Evolutionary conservation across 495 filamentous ascomycete genomes (phyloP).

Genomic region (Parathielavia hyrcaniae): DNA sequence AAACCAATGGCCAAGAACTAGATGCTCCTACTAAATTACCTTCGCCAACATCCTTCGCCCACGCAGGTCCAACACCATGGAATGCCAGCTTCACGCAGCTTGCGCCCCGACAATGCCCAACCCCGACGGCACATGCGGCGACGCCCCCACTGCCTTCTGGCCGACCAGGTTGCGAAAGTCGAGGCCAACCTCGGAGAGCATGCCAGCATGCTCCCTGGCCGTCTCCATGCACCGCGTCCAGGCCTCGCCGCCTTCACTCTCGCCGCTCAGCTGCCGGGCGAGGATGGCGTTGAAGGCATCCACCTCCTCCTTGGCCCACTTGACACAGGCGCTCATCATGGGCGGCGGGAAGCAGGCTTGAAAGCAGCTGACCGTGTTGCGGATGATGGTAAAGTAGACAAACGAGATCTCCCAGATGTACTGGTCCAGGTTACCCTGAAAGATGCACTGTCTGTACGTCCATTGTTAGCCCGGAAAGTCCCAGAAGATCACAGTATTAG

Average conservation of each 20-base stretch:
- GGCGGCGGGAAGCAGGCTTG: slow-evolving; percentile 79
- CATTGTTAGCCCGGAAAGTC: slow-evolving; percentile 28
- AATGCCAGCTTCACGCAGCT: neutral
- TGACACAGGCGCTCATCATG: slow-evolving; percentile 87
- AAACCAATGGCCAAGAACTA: too few species aligned
- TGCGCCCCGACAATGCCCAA: slow-evolving; percentile 32
- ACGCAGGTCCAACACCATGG: neutral
- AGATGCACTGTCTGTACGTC: slow-evolving; percentile 68
- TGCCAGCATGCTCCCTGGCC: slow-evolving; percentile 69
- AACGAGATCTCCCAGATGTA: slow-evolving; percentile 96
- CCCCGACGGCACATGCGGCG: slow-evolving; percentile 33
- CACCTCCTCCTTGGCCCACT: slow-evolving; percentile 90
- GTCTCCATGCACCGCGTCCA: slow-evolving; percentile 80
- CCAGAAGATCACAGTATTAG: too few species aligned
- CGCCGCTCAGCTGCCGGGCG: slow-evolving; percentile 71
- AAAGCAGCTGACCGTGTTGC: slow-evolving; percentile 82
- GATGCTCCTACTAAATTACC: neutral
- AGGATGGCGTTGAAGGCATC: slow-evolving; percentile 83
- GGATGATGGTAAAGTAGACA: slow-evolving; percentile 90
- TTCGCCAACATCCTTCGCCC: neutral
- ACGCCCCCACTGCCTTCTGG: slow-evolving; percentile 26
- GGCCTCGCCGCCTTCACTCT: slow-evolving; percentile 60
- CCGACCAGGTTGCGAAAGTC: slow-evolving; percentile 76
- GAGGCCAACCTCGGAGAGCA: slow-evolving; percentile 79
- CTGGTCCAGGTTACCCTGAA: slow-evolving; percentile 81